Percentiles rank a stretch among this genome's conserved stretches.
Conservation (phyloP, 495 filamentous ascomycete genomes). For the Aspergillus asperescens region DNA sequence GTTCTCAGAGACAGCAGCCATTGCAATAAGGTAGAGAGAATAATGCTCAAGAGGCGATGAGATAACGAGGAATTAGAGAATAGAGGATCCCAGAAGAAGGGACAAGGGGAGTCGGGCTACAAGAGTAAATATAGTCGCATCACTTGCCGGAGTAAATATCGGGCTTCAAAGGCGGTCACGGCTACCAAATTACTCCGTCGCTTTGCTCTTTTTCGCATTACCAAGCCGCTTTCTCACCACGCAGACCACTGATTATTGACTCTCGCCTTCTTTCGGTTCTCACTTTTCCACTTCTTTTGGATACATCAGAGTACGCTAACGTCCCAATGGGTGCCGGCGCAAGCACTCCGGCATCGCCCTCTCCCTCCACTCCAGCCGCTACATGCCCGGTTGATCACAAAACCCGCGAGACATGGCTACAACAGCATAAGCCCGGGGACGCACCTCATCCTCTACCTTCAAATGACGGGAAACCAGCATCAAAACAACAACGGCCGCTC, state of each 20-base stretch:
- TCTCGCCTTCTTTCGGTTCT: not conserved
- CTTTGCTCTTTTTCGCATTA: conserved; percentile 12
- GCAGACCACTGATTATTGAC: not conserved
- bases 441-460: conserved; percentile 29
- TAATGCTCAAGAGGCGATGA: not conserved
- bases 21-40: conserved; percentile 20
- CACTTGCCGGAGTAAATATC: conserved; percentile 4
- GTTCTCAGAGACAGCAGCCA: conserved; percentile 41
- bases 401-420: conserved; percentile 77
- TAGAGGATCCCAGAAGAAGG: conserved; percentile 2
- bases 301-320: not conserved
- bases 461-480: conserved; percentile 26
- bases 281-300: not conserved
- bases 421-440: conserved; percentile 39
- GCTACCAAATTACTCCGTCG: conserved; percentile 3
- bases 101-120: not conserved
- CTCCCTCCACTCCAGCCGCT: conserved; percentile 25
- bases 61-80: not conserved
- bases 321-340: conserved; percentile 36
- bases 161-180: conserved; percentile 20
- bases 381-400: conserved; percentile 85
- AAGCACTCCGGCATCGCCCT: conserved; percentile 34
- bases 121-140: conserved; percentile 3
- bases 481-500: conserved; percentile 41
- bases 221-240: no score